A percentile compares a stretch with the other conserved stretches of the same genome.
These are phyloP conservation scores for Camellia japonica DNA, from an alignment of 148 eudicot genomes.

Conservation along the genomic window DNA sequence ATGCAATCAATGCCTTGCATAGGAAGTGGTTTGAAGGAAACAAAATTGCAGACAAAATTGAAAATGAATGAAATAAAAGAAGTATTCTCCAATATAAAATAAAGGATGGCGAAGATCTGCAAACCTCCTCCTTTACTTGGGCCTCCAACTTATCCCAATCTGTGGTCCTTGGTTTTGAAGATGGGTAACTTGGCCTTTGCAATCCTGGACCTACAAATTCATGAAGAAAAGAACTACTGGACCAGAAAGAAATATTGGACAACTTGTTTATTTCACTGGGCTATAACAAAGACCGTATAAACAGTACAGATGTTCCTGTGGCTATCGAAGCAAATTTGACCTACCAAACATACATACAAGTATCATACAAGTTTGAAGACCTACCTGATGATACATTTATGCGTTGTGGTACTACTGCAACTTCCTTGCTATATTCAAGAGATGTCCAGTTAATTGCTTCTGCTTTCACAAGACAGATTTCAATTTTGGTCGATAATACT, in stretches of 20 bases:
- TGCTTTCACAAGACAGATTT: slow-evolving; percentile 20
- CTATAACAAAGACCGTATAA: not conserved
- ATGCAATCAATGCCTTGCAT: not conserved
- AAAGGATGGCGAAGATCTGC: not conserved
- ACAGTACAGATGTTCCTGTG: not conserved
- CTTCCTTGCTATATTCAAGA: slow-evolving; percentile 26
- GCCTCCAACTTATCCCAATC: slow-evolving; percentile 32
- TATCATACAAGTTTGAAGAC: not conserved
- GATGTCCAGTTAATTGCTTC: slow-evolving; percentile 25
- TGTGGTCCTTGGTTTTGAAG: slow-evolving; percentile 14
- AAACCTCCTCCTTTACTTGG: slow-evolving; percentile 29
- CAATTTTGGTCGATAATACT: slow-evolving; percentile 29
- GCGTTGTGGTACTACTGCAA: slow-evolving; percentile 5
- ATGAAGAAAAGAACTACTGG: not conserved
- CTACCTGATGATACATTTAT: slow-evolving; percentile 15
- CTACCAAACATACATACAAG: not conserved
- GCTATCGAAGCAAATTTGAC: not conserved
- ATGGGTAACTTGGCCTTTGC: slow-evolving; percentile 18
- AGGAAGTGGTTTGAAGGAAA: not conserved
- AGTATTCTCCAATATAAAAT: not conserved
- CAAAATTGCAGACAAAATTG: not conserved
- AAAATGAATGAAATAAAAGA: not conserved
- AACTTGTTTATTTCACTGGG: not conserved
- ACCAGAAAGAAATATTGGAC: not conserved
- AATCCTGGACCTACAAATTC: slow-evolving; percentile 9